A percentile compares a stretch with the other conserved stretches of the same genome.
phyloP scores from a whole-genome alignment of 2,329 filamentous ascomycete species.

The Neodidymelliopsis sp. region DNA sequence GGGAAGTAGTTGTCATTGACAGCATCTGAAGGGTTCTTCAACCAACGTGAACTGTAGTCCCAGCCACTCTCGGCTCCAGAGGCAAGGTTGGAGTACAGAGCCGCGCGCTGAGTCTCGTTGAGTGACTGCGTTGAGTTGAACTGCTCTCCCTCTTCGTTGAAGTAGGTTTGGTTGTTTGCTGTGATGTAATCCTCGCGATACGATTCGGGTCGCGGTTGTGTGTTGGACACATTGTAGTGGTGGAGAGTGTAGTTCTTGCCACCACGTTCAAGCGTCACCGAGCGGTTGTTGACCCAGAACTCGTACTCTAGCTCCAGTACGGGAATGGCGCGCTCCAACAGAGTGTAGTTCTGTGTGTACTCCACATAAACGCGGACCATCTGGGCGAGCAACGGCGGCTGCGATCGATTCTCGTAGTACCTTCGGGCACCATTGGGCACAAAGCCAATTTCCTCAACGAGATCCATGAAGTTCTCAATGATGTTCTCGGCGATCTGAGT shows the following conservation, averaged over 20 bases:
- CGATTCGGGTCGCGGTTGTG: slow-evolving; percentile 71
- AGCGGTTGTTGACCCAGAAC: slow-evolving; percentile 69
- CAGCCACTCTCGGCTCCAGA: slow-evolving; percentile 71
- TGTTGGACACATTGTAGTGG: slow-evolving; percentile 69
- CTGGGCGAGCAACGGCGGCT: slow-evolving; percentile 70
- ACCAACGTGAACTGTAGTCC: slow-evolving; percentile 69
- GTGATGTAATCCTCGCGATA: slow-evolving; percentile 71
- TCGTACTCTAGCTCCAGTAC: slow-evolving; percentile 69
- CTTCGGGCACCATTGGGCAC: slow-evolving; percentile 72
- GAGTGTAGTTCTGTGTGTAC: slow-evolving; percentile 68
- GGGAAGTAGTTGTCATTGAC: slow-evolving; percentile 69
- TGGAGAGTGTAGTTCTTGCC: slow-evolving; percentile 63
- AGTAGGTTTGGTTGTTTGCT: slow-evolving; percentile 71
- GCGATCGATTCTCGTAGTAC: slow-evolving; percentile 73
- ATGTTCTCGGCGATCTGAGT: slow-evolving; percentile 70
- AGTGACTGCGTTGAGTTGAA: slow-evolving; percentile 62
- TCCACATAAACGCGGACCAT: slow-evolving; percentile 72
- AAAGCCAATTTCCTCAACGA: slow-evolving; percentile 70
- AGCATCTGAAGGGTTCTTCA: slow-evolving; percentile 65
- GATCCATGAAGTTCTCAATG: slow-evolving; percentile 74
- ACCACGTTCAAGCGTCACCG: slow-evolving; percentile 59
- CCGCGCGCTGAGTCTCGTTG: slow-evolving; percentile 60
- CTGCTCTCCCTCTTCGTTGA: slow-evolving; percentile 64
- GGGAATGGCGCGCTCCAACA: slow-evolving; percentile 67
- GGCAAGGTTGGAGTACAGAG: slow-evolving; percentile 68